phyloP scores from a whole-genome alignment of 805 yeast species.

The Candida sphagnicola region DNA sequence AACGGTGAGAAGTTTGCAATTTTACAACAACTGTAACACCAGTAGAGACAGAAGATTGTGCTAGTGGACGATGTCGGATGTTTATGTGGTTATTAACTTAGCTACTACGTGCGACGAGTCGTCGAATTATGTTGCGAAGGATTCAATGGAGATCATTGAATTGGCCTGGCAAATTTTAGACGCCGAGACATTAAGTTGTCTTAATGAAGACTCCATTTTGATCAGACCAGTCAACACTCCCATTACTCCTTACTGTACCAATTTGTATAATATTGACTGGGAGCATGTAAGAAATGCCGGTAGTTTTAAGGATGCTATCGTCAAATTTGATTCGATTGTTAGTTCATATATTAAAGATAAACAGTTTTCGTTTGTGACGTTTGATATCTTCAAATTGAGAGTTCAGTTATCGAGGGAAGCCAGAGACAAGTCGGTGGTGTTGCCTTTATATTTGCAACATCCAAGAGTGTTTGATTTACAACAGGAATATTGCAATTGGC shows the following conservation, averaged over 20 bases:
- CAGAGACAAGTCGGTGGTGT: conserved; percentile 62
- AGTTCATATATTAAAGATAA: conserved; percentile 38
- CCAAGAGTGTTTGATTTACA: conserved; percentile 74
- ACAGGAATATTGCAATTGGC: conserved; percentile 73
- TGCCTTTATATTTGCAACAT: conserved; percentile 73
- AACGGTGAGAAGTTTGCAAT: no score
- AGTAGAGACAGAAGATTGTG: no score
- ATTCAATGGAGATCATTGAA: conserved; percentile 64
- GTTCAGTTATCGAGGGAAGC: conserved; percentile 81
- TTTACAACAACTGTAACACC: no score
- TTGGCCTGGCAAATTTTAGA: conserved; percentile 65
- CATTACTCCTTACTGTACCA: conserved; percentile 55
- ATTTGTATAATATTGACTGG: conserved; percentile 53
- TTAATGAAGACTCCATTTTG: conserved; percentile 41
- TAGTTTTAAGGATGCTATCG: conserved; percentile 60
- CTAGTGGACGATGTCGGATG: conserved; percentile 40
- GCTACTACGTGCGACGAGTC: conserved; percentile 68
- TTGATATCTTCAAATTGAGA: conserved; percentile 66
- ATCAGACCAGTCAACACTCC: conserved; percentile 66
- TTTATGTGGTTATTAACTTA: conserved; percentile 57
- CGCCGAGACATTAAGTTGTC: conserved; percentile 43
- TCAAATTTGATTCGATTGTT: conserved; percentile 39
- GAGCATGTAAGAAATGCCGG: conserved; percentile 57
- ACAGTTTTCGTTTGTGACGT: conserved; percentile 64
- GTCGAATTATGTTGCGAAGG: conserved; percentile 55